Percentiles rank a stretch among this genome's conserved stretches.
These are phyloP conservation scores for Nicotiana tomentosiformis DNA, from an alignment of 257 asterid genomes.

Conservation along the genomic window DNA sequence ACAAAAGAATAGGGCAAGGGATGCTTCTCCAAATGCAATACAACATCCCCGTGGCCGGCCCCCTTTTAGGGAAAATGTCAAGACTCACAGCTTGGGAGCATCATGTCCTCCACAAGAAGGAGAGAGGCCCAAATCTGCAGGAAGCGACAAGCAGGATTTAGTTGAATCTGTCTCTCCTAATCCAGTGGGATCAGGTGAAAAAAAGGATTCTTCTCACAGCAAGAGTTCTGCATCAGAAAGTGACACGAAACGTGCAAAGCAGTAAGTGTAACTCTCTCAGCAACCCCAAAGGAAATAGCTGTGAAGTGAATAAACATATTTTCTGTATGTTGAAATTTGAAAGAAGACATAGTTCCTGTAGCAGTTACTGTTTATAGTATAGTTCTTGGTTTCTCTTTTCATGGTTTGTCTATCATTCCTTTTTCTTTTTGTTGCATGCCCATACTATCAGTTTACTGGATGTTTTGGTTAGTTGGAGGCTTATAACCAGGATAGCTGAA, in stretches of 20 bases:
- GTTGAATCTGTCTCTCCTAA: conserved; percentile 51
- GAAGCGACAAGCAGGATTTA: conserved; percentile 40
- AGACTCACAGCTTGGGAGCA: conserved; percentile 35
- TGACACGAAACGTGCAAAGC: conserved; percentile 84
- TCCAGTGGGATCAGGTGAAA: conserved; percentile 41
- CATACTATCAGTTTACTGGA: background rate
- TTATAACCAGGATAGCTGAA: background rate
- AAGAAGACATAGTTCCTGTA: background rate
- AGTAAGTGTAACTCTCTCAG: conserved; percentile 46
- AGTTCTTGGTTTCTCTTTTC: background rate
- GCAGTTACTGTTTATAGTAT: background rate
- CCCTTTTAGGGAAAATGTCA: conserved; percentile 36
- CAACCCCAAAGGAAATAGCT: background rate
- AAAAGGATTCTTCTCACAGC: conserved; percentile 45
- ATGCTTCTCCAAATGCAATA: conserved; percentile 38
- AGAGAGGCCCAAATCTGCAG: conserved; percentile 43
- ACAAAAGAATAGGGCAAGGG: conserved; percentile 57
- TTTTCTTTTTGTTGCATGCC: background rate
- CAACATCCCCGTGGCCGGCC: conserved; percentile 45
- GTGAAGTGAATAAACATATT: background rate
- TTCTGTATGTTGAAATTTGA: background rate
- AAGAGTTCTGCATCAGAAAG: conserved; percentile 51
- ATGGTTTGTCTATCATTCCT: background rate
- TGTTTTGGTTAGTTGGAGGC: background rate
- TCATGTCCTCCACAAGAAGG: conserved; percentile 39